phyloP scores from a whole-genome alignment of 441 rosid genomes.

The Erodium trifolium region DNA sequence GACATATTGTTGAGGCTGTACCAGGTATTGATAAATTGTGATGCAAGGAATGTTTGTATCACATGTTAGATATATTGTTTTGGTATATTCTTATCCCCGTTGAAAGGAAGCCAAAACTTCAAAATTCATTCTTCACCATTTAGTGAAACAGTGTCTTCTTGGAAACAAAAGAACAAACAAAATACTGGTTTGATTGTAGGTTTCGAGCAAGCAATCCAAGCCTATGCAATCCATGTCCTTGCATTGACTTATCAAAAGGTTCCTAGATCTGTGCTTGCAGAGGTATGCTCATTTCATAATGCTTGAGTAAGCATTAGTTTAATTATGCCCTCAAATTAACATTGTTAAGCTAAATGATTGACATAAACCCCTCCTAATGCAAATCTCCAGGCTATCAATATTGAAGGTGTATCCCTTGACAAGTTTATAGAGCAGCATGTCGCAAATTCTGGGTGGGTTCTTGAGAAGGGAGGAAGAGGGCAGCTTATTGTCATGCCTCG shows the following conservation, averaged over 20 bases:
- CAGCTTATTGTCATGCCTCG: conserved; percentile 53
- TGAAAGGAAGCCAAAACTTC: not conserved
- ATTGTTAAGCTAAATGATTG: not conserved
- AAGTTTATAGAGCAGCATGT: conserved; percentile 74
- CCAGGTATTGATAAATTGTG: conserved; percentile 46
- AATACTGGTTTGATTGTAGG: conserved; percentile 38
- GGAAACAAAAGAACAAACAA: not conserved
- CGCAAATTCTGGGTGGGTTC: conserved; percentile 55
- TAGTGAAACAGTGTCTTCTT: not conserved
- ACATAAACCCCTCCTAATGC: not conserved
- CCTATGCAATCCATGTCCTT: conserved; percentile 76
- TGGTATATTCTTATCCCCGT: not conserved
- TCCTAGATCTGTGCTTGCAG: conserved; percentile 79
- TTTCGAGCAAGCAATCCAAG: conserved; percentile 87
- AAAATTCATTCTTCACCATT: not conserved
- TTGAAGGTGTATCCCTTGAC: conserved; percentile 77
- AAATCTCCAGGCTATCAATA: conserved; percentile 53
- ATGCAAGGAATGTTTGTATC: not conserved
- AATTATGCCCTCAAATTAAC: not conserved
- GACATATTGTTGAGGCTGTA: conserved; percentile 80
- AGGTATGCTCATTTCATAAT: conserved; percentile 42
- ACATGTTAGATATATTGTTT: not conserved
- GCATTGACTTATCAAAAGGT: conserved; percentile 86
- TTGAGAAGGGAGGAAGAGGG: conserved; percentile 56
- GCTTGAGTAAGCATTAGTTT: not conserved